Base-by-base conservation (phyloP, 768 basidiomycete genomes). In the Tephrocybe sp. region DNA sequence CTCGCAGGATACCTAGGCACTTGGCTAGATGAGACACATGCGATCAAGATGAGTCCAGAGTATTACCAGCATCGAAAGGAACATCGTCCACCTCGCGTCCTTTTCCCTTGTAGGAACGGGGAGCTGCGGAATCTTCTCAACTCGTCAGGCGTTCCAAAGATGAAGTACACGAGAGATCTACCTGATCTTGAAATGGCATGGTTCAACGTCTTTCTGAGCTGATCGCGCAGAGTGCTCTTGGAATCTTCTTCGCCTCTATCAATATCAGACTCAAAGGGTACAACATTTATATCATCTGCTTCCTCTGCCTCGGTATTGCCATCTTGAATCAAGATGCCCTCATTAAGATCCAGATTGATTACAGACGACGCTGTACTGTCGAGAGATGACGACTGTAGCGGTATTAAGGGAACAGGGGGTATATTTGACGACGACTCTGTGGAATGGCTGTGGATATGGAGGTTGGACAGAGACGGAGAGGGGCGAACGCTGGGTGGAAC, bases 341-440 rank as follows among this genome's bases (percentile, higher is more conserved):
- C 86, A 45, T 71, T 73, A 50, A 81, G 66, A 54, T 86, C 83
- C 66, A 87, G 61, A 60, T 85, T 82, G 57, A 80, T 70, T 16
- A 86, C 74, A 30, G 88, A 90, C 39, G 86, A 88, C 29, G 86
- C 79, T 18, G 85, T 82, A 62, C 83, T 86, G 59, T 82, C 77
- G 37, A 82, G 66, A 37, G 62, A 71, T 12, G 52, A 56, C 8
- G 62, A 57, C 33, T 63, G 63, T 27, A 50, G 56, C 40, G 55
- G 55, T 25, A 60, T 57, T 46, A 65, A 57, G 36, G 68, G 72
- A 37, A 63, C 64, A 46, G 57, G 60, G 46, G 57, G 60, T 30
- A 65, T 54, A 21, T 74, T 66, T 16, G 64, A 54, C 6, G 29
- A 30, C 41, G 65, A 48, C 18, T 68, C 60, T 30, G 66, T 52